Percentiles rank a stretch among this genome's conserved stretches.
These are phyloP conservation scores for Chlamydomonas applanata DNA, from an alignment of 139 green algal species.

Conservation along the genomic window DNA sequence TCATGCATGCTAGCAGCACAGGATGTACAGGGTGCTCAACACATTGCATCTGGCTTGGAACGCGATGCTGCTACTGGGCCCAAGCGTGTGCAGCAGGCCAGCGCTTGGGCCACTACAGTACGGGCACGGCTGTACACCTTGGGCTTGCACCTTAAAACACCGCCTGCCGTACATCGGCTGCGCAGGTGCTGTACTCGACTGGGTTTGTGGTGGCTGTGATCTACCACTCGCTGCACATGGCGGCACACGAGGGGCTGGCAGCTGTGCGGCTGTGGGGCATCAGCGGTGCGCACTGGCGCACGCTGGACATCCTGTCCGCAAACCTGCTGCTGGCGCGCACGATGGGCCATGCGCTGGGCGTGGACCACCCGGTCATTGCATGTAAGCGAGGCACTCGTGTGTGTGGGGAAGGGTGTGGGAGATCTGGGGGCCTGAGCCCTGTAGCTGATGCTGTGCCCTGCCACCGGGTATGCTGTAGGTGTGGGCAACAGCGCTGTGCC, in stretches of 20 bases:
- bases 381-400: neutral
- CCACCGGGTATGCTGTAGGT: no score
- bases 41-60: neutral
- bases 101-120: no score
- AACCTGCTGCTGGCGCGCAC: conserved; percentile 14
- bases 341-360: conserved; percentile 5
- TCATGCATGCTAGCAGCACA: no score
- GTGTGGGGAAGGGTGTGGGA: no score
- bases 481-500: neutral
- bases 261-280: neutral
- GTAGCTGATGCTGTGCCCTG: neutral
- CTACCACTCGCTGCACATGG: conserved; percentile 2
- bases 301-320: conserved; percentile 2
- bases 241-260: neutral
- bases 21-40: no score
- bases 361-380: conserved; percentile 11
- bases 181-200: neutral
- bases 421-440: neutral
- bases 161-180: no score
- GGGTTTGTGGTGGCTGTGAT: conserved; percentile 2
- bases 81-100: no score
- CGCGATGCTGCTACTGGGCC: no score
- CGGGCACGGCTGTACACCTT: neutral
- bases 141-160: no score
- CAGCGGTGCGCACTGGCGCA: conserved; percentile 2